Base-by-base conservation (phyloP, 768 basidiomycete species). In the Russula earlei region DNA sequence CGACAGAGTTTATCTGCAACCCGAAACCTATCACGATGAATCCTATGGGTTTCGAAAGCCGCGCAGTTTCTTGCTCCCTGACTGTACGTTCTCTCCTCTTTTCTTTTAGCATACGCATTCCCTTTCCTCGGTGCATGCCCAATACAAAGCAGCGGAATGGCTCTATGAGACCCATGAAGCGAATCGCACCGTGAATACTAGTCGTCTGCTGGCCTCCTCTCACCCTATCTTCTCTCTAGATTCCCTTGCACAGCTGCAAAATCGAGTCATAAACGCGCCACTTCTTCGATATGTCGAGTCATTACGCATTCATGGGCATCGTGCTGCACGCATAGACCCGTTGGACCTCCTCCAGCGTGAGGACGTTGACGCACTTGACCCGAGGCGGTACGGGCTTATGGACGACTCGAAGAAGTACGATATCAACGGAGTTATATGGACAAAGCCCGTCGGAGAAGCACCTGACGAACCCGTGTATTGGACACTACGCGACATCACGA, bases 261-360 rank as follows among this genome's bases (percentile, higher is more conserved):
- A 88, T 68, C 78, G 92, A 9, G 75, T 75, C 14, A 66, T 67
- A 3, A 92, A 94, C 62, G 90, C 91, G 0, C 74, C 88, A 3
- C 73, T 96, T 17, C 72, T 94, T 42, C 85, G 93, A 33, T 94
- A 92, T 66, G 88, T 92, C 11, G 93, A 95, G 67, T 85, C 87
- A 2, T 77, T 95, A 63, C 79, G 91, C n/a, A 83, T 76, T 0
- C 87, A 91, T 61, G 87, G 86, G 0, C 91, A 92, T 64, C 81
- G 89, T 29, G 89, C 90, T 3, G 90, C 91, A 0, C 76, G 79
- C 41, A 87, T 95, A 40, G 92, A 96, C 66, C 92, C 93, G 0
- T 72, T 95, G 34, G 91, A 92, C 68, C 71, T 95, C 49, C 84
- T 95, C 29, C 84, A 88, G 52, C 82, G 92, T 15, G 90, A 92